Evolutionary conservation across 768 basidiomycete genomes (phyloP).

Genomic region (Suillus clintonianus): DNA sequence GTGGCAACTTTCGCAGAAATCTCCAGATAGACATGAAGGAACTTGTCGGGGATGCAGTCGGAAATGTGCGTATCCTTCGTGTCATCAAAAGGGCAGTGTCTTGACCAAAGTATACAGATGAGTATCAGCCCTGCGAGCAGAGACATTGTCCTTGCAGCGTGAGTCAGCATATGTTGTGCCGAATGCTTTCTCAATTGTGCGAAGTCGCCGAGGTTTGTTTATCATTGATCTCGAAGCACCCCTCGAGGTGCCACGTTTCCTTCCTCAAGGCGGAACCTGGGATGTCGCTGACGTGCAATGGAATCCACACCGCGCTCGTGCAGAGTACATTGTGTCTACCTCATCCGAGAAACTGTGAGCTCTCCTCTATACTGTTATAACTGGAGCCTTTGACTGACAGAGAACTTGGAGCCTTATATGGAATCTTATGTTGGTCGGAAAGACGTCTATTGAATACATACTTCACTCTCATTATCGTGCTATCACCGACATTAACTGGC

Average conservation of each 20-base stretch:
- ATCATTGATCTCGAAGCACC: conserved; percentile 93
- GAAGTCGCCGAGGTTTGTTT: conserved; percentile 83
- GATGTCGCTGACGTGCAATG: conserved; percentile 93
- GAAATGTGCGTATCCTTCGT: conserved; percentile 59
- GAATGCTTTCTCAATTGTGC: not conserved
- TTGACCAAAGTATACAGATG: conserved; percentile 55
- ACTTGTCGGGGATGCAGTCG: conserved; percentile 79
- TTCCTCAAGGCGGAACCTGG: conserved; percentile 97
- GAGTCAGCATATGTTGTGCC: conserved; percentile 27
- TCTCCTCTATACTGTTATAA: not conserved
- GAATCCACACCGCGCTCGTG: conserved; percentile 79
- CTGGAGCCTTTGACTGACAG: conserved; percentile 2
- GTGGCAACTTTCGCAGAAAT: conserved; percentile 56
- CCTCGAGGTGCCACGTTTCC: conserved; percentile 83
- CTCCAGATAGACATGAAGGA: conserved; percentile 80
- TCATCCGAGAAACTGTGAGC: conserved; percentile 85
- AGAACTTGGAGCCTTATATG: conserved; percentile 71
- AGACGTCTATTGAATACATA: conserved; percentile 82
- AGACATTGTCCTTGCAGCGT: conserved; percentile 91
- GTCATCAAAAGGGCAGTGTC: not conserved
- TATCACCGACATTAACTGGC: conserved; percentile 99
- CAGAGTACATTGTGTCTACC: conserved; percentile 85
- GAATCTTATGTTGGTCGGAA: conserved; percentile 78
- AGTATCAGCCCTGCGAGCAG: conserved; percentile 87
- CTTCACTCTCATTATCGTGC: conserved; percentile 91